These are phyloP conservation scores for Bocquillonia castaneifolia DNA, from an alignment of 441 rosid species.

Conservation along the genomic window DNA sequence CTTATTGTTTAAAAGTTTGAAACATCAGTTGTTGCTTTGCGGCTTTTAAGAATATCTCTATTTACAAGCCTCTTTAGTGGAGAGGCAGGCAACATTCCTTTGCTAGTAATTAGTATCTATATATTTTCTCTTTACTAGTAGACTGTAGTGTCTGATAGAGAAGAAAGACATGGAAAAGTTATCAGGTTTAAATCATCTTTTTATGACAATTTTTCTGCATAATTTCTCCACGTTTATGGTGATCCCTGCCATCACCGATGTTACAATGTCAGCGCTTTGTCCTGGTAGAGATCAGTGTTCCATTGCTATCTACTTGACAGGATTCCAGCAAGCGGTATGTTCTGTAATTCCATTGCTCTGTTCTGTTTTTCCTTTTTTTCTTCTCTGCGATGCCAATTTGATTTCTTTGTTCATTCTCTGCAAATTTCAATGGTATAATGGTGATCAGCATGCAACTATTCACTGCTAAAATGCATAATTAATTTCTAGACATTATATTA, in stretches of 20 bases:
- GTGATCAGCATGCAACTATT: too few relatives aligned
- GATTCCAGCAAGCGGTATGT: conserved; percentile 46
- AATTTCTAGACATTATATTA: too few relatives aligned
- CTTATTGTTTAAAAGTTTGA: neutral
- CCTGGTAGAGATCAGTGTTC: conserved; percentile 41
- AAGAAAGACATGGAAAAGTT: conserved; percentile 6
- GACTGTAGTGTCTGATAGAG: neutral
- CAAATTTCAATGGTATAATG: too few relatives aligned
- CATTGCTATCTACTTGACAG: conserved; percentile 41
- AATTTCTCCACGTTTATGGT: conserved; percentile 38
- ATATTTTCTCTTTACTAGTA: neutral
- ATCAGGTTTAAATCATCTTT: conserved; percentile 27
- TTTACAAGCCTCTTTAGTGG: neutral
- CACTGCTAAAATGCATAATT: too few relatives aligned
- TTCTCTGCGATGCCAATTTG: too few relatives aligned
- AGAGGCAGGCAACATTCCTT: conserved; percentile 3
- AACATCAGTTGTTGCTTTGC: neutral
- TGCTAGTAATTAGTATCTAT: neutral
- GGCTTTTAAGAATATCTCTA: neutral
- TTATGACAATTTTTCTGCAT: conserved; percentile 33
- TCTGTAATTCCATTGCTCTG: neutral
- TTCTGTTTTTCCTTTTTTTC: neutral
- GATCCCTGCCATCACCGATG: conserved; percentile 39
- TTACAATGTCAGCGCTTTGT: conserved; percentile 43
- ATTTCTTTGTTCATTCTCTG: too few relatives aligned